These are phyloP conservation scores for Lepidium africanum DNA, from an alignment of 345 rosid genomes.

Conservation along the genomic window DNA sequence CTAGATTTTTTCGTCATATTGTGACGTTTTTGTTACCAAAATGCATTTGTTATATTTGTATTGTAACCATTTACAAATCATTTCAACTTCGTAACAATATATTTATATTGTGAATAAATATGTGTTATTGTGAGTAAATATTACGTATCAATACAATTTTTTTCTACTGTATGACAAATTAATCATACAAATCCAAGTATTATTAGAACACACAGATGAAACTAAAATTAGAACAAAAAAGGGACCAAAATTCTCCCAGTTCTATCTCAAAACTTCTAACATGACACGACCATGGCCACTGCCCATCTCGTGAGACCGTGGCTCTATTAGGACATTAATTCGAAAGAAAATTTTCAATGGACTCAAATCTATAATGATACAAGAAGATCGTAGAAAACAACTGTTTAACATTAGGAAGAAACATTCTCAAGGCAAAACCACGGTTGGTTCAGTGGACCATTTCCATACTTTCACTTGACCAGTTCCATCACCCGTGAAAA, in stretches of 20 bases:
- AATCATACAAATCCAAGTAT: constrained; percentile 11
- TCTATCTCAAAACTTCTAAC: constrained; percentile 7
- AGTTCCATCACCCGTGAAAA: constrained; percentile 91
- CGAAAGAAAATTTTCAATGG: background rate
- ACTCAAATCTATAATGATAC: constrained; percentile 17
- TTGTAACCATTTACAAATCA: no score
- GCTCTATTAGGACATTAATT: constrained; percentile 3
- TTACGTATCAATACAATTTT: no score
- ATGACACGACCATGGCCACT: constrained; percentile 1
- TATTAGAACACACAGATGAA: constrained; percentile 11
- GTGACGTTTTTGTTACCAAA: no score
- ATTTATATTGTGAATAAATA: no score
- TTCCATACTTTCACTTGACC: constrained; percentile 95
- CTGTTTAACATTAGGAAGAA: background rate
- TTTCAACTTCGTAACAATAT: no score
- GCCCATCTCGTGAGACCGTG: background rate
- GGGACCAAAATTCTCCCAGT: constrained; percentile 7
- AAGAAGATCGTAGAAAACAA: constrained; percentile 13
- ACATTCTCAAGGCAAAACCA: constrained; percentile 23
- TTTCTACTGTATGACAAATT: constrained; percentile 17
- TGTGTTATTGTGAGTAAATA: no score
- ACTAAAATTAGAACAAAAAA: constrained; percentile 7
- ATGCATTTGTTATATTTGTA: no score
- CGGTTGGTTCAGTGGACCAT: constrained; percentile 43
- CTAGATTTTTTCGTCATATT: no score